These are phyloP conservation scores for Margaritispora aquatica DNA, from an alignment of 495 filamentous ascomycete genomes.

Conservation along the genomic window DNA sequence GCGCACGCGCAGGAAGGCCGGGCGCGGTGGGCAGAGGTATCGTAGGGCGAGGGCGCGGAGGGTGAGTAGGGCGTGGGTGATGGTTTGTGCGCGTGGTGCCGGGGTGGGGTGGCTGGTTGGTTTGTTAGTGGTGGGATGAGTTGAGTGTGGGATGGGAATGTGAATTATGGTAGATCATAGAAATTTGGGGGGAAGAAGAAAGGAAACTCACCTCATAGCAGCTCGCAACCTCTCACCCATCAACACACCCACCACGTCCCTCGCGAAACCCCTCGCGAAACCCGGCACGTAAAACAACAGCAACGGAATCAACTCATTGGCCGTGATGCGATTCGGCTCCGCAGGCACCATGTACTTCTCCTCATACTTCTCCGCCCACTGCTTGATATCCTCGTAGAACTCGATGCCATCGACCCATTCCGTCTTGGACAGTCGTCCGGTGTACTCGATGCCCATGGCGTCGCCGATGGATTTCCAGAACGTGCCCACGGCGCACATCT, in stretches of 20 bases:
- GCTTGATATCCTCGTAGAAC: constrained; percentile 55
- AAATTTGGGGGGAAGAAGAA: neutral
- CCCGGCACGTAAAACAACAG: constrained; percentile 53
- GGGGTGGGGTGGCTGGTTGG: constrained; percentile 25
- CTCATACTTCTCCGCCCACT: constrained; percentile 57
- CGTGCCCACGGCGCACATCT: constrained; percentile 57
- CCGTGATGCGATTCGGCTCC: constrained; percentile 42
- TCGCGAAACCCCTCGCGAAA: constrained; percentile 38
- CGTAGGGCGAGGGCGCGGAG: constrained; percentile 47
- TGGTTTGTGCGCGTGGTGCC: neutral
- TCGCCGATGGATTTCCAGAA: constrained; percentile 62
- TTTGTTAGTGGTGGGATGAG: neutral
- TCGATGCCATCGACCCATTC: constrained; percentile 57
- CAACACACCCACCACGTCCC: constrained; percentile 47
- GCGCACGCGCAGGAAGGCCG: constrained; percentile 35
- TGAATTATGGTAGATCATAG: no score
- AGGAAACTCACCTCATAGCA: constrained; percentile 46
- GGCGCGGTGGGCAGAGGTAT: constrained; percentile 51
- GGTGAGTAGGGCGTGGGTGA: constrained; percentile 28
- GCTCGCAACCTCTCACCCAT: constrained; percentile 58
- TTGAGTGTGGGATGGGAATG: no score
- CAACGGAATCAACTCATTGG: constrained; percentile 50
- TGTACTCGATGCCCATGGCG: constrained; percentile 51
- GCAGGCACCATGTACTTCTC: constrained; percentile 50
- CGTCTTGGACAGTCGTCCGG: constrained; percentile 19